phyloP scores from a whole-genome alignment of 176 grass and related monocot species.

The Poa annua region DNA sequence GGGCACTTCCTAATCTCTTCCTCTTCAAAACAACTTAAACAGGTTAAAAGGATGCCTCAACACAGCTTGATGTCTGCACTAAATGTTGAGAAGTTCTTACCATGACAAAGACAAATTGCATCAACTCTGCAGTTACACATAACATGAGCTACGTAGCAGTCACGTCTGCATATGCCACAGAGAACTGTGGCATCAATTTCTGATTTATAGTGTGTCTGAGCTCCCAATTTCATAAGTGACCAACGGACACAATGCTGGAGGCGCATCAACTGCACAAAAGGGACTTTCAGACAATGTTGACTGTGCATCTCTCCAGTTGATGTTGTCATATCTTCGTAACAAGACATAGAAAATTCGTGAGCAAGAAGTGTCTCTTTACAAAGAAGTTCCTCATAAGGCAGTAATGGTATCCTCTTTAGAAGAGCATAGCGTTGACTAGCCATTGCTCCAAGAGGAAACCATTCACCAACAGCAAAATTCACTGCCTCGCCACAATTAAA shows the following conservation, averaged over 20 bases:
- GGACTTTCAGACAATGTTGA: constrained; percentile 51
- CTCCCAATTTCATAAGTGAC: constrained; percentile 64
- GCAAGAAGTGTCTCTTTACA: constrained; percentile 77
- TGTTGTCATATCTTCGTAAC: constrained; percentile 17
- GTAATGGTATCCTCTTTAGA: constrained; percentile 73
- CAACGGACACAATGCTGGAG: constrained; percentile 61
- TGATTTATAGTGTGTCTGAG: constrained; percentile 56
- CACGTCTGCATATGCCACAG: constrained; percentile 77
- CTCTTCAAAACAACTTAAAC: constrained; percentile 64
- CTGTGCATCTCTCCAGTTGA: constrained; percentile 40
- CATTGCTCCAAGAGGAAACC: constrained; percentile 80
- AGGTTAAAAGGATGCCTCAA: constrained; percentile 41
- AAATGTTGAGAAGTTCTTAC: constrained; percentile 54
- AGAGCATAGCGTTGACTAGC: constrained; percentile 89
- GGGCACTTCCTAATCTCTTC: constrained; percentile 68
- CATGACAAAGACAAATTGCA: constrained; percentile 86
- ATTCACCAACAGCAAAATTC: constrained; percentile 83
- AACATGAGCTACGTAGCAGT: constrained; percentile 88
- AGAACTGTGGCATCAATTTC: constrained; percentile 52
- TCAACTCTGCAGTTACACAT: constrained; percentile 77
- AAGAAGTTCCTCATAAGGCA: constrained; percentile 92
- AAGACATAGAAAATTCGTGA: constrained; percentile 39
- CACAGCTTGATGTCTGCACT: constrained; percentile 20
- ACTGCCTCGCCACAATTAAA: constrained; percentile 95
- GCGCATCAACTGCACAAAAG: constrained; percentile 88